phyloP scores from a whole-genome alignment of 1,284 basidiomycete genomes.

The Cutaneotrichosporon cutaneum region DNA sequence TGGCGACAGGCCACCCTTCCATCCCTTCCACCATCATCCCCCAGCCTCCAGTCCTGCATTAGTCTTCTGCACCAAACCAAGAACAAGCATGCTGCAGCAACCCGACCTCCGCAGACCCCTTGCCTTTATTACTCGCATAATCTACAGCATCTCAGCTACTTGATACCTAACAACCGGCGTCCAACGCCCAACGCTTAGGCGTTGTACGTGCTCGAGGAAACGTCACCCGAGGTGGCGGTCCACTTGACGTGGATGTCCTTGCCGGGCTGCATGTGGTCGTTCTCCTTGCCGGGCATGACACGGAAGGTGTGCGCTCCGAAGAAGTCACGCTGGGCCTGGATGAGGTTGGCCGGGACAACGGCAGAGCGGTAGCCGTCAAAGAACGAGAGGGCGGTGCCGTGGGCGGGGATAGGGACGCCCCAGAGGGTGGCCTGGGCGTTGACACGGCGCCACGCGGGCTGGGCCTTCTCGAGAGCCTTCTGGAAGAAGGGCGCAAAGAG shows the following conservation, averaged over 20 bases:
- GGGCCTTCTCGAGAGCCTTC: constrained; percentile 89
- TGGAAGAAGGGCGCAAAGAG: constrained; percentile 98
- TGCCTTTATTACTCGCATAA: constrained; percentile 7
- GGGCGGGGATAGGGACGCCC: constrained; percentile 95
- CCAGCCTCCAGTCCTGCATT: no score
- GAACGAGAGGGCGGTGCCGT: constrained; percentile 96
- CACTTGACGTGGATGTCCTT: constrained; percentile 74
- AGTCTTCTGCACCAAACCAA: no score
- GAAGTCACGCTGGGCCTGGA: constrained; percentile 79
- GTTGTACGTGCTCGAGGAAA: constrained; percentile 87
- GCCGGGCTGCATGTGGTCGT: constrained; percentile 71
- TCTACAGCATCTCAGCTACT: constrained; percentile 8
- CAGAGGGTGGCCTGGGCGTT: constrained; percentile 94
- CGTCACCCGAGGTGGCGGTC: constrained; percentile 55
- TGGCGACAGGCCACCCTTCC: no score
- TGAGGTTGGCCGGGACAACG: constrained; percentile 85
- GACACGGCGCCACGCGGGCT: constrained; percentile 97
- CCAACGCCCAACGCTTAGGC: constrained; percentile 68
- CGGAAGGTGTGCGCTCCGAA: constrained; percentile 82
- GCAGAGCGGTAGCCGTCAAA: constrained; percentile 93
- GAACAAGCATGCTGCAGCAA: no score
- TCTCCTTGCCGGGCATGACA: constrained; percentile 85
- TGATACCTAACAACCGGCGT: background rate
- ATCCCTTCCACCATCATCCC: no score
- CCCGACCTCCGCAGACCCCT: no score